Evolutionary conservation across 2,329 filamentous ascomycete species (phyloP).

Genomic region (Cladosporium sp.): DNA sequence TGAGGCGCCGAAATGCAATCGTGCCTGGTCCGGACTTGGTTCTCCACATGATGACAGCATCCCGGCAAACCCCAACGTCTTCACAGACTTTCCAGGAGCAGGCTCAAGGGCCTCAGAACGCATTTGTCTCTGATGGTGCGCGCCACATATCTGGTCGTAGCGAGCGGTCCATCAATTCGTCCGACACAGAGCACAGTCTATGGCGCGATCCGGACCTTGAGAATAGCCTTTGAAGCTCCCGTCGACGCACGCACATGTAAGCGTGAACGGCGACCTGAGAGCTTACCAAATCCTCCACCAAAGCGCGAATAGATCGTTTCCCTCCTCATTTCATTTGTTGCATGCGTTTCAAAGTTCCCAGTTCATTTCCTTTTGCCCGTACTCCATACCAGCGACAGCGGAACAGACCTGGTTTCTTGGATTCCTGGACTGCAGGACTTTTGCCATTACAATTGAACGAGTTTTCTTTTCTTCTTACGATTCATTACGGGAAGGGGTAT

Average conservation of each 20-base stretch:
- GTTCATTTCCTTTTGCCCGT: not conserved
- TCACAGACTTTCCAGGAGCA: not conserved
- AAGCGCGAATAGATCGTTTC: constrained; percentile 1
- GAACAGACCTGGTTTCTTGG: not conserved
- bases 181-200: not conserved
- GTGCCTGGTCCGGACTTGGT: not conserved
- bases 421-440: not conserved
- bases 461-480: not conserved
- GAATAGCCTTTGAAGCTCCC: not conserved
- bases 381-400: not conserved
- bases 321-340: not conserved
- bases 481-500: not conserved
- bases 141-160: not conserved
- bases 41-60: not conserved
- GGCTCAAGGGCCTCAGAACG: not conserved
- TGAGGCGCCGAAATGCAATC: not conserved
- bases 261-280: not conserved
- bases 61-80: not conserved
- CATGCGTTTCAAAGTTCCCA: not conserved
- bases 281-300: not conserved
- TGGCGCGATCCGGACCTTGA: constrained; percentile 11
- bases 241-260: not conserved
- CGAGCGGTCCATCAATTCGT: not conserved
- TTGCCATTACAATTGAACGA: not conserved
- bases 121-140: no score